phyloP scores from a whole-genome alignment of 495 filamentous ascomycete genomes.

The Podospora tetraspora region DNA sequence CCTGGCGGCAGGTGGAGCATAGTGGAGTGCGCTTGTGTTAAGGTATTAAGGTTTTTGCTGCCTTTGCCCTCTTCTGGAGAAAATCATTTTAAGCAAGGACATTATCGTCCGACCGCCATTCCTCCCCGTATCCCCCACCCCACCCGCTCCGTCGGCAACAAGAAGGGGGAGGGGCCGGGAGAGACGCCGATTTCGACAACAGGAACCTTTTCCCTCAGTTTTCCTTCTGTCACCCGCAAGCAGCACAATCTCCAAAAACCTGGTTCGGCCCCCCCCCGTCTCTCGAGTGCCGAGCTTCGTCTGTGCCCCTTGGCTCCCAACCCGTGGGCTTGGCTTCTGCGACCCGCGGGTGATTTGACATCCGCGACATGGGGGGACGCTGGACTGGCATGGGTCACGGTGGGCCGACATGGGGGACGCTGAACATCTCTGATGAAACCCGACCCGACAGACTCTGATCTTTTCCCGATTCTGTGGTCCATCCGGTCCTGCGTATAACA shows the following conservation, averaged over 20 bases:
- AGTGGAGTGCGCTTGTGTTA: not conserved
- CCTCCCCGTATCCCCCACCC: not conserved
- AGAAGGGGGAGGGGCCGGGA: not conserved
- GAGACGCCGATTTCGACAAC: not conserved
- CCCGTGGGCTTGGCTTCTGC: not conserved
- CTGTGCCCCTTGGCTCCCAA: not conserved
- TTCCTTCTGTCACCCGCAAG: not conserved
- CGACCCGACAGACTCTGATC: not conserved
- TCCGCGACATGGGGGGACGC: not conserved
- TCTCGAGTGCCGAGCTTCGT: not conserved
- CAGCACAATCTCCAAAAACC: not conserved
- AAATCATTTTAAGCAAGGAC: not conserved
- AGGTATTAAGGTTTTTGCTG: not conserved
- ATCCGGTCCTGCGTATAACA: not conserved
- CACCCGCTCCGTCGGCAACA: not conserved
- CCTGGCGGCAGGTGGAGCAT: not conserved
- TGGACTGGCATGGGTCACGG: too few species aligned
- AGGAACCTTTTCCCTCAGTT: not conserved
- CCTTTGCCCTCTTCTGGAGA: not conserved
- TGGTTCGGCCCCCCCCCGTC: not conserved
- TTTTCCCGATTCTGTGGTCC: not conserved
- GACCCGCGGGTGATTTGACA: not conserved
- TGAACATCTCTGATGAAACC: not conserved
- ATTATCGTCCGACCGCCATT: not conserved
- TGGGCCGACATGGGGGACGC: not conserved